Conservation (phyloP, 1,284 basidiomycete species). For the Tilletia walkeri region DNA sequence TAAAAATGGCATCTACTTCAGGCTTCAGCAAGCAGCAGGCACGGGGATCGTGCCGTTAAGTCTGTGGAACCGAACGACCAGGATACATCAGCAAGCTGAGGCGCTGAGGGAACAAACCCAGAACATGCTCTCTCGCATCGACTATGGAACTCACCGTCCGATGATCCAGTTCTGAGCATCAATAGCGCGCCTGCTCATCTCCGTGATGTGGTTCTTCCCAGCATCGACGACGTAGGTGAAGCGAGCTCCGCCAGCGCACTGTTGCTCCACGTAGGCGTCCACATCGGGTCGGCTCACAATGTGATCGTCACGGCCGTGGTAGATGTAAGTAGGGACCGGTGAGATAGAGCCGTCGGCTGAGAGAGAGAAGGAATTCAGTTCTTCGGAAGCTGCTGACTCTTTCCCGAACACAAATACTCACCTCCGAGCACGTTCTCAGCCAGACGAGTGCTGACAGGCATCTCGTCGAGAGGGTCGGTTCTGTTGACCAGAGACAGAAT, state of each 20-base stretch:
- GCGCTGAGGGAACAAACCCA: background rate
- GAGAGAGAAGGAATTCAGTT: background rate
- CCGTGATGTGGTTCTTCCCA: constrained; percentile 2
- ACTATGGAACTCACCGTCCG: background rate
- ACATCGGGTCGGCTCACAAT: constrained; percentile 3
- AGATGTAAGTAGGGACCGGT: constrained; percentile 5
- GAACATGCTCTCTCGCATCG: background rate
- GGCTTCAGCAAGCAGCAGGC: background rate
- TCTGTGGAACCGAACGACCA: background rate
- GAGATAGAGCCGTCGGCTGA: background rate
- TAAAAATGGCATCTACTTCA: too few relatives aligned
- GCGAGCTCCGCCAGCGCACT: constrained; percentile 6
- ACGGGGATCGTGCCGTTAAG: background rate
- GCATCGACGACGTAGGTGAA: background rate
- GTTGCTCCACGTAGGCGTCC: constrained; percentile 11
- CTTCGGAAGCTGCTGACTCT: background rate
- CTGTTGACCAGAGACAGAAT: background rate
- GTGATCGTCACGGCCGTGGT: constrained; percentile 7
- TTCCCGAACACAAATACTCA: background rate
- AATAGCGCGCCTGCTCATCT: background rate
- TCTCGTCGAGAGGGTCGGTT: background rate
- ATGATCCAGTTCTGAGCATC: background rate
- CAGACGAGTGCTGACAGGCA: background rate
- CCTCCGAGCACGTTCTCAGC: constrained; percentile 1
- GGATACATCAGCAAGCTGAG: background rate